Base-by-base conservation (phyloP, 2,329 filamentous ascomycete genomes). In the Macrophomina tecta region DNA sequence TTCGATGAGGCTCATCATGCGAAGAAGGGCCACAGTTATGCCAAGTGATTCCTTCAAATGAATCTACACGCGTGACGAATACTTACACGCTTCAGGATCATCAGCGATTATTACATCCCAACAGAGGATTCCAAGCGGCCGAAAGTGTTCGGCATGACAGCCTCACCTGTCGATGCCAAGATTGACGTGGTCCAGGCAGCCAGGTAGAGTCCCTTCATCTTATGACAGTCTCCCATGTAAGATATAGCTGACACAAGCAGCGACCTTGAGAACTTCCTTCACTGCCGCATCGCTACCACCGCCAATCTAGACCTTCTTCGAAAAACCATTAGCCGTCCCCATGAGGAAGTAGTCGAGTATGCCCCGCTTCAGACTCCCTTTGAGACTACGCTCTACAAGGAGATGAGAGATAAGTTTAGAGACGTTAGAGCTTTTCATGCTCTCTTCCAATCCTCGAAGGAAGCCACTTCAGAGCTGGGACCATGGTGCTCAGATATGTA, bases 1-100 rank as follows among this genome's bases (percentile, higher is more conserved):
- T 97, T 99, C 70, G 95, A 99, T 73, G 95, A 99, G 78, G 95
- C 94, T 5, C 95, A 99, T 73, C 95, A 98, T 74, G 89, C 94
- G 0, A 99, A 99, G 79, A 96, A 94, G 76, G 91, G 93, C 62
- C 95, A 99, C 73, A 86, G 92, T 0, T 99, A 97, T 74, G 92
- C 94, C 23, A 86, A 8, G 62, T 64, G 14, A 45, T n/a, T 14
- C 11, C 40, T 14, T 7, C 2, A 7, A 5, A 23, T 23, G 23
- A 23, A n/a, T 30, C 16, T 12, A 32, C 3, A 12, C 23, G n/a
- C 8, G 12, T 7, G 11, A 8, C 55, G 18, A 48, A 55, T 38
- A 16, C 55, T 69, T 38, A 61, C 7, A 1, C 14, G 18, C n/a
- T 12, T 5, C 18, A 64, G 62, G 34, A 95, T 99, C 67, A 92